Conservation (phyloP, 2,329 filamentous ascomycete species). For the Trichothecium roseum region DNA sequence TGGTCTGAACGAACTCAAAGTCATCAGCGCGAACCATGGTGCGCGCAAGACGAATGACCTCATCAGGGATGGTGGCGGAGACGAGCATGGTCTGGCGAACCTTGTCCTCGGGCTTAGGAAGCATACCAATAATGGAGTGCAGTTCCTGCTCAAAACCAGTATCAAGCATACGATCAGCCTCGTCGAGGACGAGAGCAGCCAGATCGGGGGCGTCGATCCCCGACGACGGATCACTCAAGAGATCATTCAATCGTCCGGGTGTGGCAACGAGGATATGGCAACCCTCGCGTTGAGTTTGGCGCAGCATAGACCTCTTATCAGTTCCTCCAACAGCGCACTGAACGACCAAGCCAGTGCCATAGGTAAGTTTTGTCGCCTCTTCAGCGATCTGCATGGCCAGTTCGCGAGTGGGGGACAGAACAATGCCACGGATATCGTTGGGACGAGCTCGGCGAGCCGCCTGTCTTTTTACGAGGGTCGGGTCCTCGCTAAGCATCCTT, state of each 20-base stretch:
- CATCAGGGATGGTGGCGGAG: constrained; percentile 80
- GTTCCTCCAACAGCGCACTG: constrained; percentile 88
- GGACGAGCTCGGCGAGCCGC: constrained; percentile 26
- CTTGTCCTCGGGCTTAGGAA: constrained; percentile 54
- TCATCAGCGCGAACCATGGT: constrained; percentile 64
- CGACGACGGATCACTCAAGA: constrained; percentile 55
- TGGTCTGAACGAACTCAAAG: constrained; percentile 88
- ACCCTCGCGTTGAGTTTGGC: constrained; percentile 58
- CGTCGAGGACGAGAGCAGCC: constrained; percentile 87
- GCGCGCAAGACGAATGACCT: constrained; percentile 72
- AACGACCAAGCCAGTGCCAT: constrained; percentile 54
- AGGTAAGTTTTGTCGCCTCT: constrained; percentile 62
- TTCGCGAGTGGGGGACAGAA: constrained; percentile 73
- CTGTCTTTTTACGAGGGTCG: constrained; percentile 41
- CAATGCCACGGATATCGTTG: constrained; percentile 56
- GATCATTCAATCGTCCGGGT: constrained; percentile 76
- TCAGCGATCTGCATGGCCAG: constrained; percentile 70
- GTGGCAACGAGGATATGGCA: constrained; percentile 89
- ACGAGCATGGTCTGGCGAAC: constrained; percentile 88
- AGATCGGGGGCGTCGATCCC: constrained; percentile 67
- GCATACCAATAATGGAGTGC: constrained; percentile 42
- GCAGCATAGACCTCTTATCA: constrained; percentile 59
- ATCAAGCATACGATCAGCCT: constrained; percentile 97
- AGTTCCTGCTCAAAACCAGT: constrained; percentile 71
- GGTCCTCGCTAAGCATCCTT: constrained; percentile 58